Percentiles rank a stretch among this genome's conserved stretches.
Conservation (phyloP, 2,329 filamentous ascomycete genomes). For the Pestalotiopsis sp. region DNA sequence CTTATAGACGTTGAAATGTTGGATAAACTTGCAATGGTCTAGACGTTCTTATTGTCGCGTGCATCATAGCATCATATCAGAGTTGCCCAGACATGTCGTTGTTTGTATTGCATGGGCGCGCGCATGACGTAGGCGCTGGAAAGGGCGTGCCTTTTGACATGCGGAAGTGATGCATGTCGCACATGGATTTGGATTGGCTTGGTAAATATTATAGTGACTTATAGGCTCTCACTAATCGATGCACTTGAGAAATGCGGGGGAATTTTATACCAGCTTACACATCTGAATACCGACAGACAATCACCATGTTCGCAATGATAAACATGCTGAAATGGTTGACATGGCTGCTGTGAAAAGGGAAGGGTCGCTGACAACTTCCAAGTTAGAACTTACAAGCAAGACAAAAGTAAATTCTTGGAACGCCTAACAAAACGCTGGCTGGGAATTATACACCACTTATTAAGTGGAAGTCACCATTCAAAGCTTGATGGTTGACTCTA, state of each 20-base stretch:
- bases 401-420: too few relatives aligned
- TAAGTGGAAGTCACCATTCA: too few relatives aligned
- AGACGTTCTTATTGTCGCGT: neutral
- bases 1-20: neutral
- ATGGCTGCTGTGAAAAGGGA: too few relatives aligned
- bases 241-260: too few relatives aligned
- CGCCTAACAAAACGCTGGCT: too few relatives aligned
- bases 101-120: neutral
- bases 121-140: neutral
- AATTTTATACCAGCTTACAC: neutral
- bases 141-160: neutral
- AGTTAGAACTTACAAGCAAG: too few relatives aligned
- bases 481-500: too few relatives aligned
- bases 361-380: too few relatives aligned
- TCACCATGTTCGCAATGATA: too few relatives aligned
- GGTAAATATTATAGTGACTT: neutral
- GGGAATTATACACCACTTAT: too few relatives aligned
- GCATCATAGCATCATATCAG: neutral
- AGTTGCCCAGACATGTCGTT: neutral
- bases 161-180: neutral
- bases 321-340: neutral
- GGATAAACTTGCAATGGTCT: neutral
- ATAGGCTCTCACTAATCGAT: neutral
- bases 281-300: neutral
- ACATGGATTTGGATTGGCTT: neutral